phyloP scores from a whole-genome alignment of 202 grass and related monocot species.

The Eragrostis tef region DNA sequence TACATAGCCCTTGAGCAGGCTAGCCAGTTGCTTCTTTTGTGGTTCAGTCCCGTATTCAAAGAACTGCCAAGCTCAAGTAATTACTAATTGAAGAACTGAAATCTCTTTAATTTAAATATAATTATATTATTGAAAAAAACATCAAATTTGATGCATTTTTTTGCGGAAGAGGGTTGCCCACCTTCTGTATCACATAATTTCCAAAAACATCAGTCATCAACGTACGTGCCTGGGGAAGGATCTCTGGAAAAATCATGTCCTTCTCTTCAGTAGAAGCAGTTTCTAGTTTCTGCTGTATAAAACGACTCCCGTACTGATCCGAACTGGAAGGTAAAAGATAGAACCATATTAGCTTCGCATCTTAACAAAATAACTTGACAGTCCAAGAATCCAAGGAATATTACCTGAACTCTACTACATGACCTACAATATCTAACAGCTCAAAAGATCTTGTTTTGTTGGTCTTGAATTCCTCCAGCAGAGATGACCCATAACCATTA shows the following conservation, averaged over 20 bases:
- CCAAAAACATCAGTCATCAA: constrained; percentile 99
- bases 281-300: constrained; percentile 99
- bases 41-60: constrained; percentile 86
- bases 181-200: constrained; percentile 99
- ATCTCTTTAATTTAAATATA: not conserved
- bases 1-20: constrained; percentile 73
- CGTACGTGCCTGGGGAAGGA: constrained; percentile 80
- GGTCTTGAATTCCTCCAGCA: constrained; percentile 97
- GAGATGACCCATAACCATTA: constrained; percentile 68
- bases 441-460: constrained; percentile 89
- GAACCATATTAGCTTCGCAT: constrained; percentile 31
- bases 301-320: constrained; percentile 96
- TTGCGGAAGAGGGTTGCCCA: constrained; percentile 46
- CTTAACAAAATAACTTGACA: constrained; percentile 25
- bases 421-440: constrained; percentile 79
- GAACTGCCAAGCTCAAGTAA: constrained; percentile 68
- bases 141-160: not conserved
- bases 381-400: constrained; percentile 32
- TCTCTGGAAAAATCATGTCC: constrained; percentile 90
- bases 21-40: constrained; percentile 83
- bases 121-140: constrained; percentile 20
- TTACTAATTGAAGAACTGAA: constrained; percentile 24
- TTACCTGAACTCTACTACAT: constrained; percentile 98
- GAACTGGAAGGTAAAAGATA: constrained; percentile 54
- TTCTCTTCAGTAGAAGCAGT: constrained; percentile 85